These are phyloP conservation scores for Inga leiocalycina DNA, from an alignment of 306 rosid genomes.

Conservation along the genomic window DNA sequence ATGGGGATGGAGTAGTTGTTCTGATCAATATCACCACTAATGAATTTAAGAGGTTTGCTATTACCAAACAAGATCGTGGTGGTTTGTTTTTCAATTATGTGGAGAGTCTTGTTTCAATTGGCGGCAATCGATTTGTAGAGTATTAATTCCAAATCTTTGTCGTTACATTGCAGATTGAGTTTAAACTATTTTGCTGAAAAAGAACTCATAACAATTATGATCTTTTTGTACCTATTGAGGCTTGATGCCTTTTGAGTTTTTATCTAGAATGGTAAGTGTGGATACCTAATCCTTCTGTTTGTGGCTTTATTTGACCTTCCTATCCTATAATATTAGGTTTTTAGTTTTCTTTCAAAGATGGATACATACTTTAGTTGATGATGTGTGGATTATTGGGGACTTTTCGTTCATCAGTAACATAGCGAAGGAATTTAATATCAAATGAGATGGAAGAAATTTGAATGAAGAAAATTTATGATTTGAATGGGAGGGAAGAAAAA, in stretches of 20 bases:
- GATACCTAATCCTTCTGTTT: not conserved
- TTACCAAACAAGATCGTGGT: not conserved
- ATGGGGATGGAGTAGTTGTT: not conserved
- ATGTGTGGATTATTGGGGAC: no score
- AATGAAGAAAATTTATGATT: no score
- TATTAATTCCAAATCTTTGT: not conserved
- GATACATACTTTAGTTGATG: no score
- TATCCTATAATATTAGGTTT: no score
- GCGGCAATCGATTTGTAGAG: not conserved
- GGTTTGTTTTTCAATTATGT: not conserved
- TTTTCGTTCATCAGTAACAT: no score
- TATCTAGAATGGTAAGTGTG: not conserved
- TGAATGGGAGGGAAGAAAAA: no score
- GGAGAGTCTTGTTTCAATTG: not conserved
- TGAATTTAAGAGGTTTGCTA: not conserved
- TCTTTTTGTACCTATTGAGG: no score
- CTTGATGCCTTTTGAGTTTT: not conserved
- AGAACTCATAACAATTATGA: not conserved
- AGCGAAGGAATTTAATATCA: no score
- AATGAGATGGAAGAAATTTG: no score
- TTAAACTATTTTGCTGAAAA: not conserved
- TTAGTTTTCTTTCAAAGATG: no score
- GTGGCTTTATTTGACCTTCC: no score
- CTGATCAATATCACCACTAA: not conserved
- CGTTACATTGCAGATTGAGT: not conserved